Base-by-base conservation (phyloP, 2,329 filamentous ascomycete species). In the Elsinoe fawcettii region DNA sequence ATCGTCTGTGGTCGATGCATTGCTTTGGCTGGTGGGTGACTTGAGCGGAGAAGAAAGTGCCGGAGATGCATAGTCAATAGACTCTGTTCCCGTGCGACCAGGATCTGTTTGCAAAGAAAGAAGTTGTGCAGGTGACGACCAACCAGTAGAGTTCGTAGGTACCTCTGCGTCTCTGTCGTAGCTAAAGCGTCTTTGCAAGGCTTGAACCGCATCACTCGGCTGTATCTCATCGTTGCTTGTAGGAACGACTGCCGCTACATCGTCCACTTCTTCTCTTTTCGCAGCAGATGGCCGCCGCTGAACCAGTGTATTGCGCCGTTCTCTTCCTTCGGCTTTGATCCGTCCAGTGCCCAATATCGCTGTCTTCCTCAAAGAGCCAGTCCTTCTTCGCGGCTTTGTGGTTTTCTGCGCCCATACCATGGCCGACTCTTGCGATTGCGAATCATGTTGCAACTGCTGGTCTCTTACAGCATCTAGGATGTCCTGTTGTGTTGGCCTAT, bases 331-430 rank as follows among this genome's bases (percentile, higher is more conserved):
- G 81, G 83, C 56, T 78, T 82, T 60, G 20, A 69, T 60, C n/a
- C 65, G 61, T 54, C 86, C 85, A 61, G 87, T 86, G 14, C 89
- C 88, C 16, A 96, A 77, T 51, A 96, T 76, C 23, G 90, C 90
- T 9, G 88, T 89, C 72, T 96, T 96, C 59, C 91, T 82, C 69
- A 96, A 76, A 9, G 91, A 96, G 3, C 90, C 90, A 68, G 87
- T 88, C 59, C 91, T 82, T 65, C 85, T 84, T 57, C 90, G 78
- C 47, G 82, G 82, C 68, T 77, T 76, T 57, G 68, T 79, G 59
- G 78, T 75, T 57, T 64, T 59, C 25, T 59, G 58, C 14, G 51
- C 32, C 53, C 78, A 67, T 23, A 74, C 75, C 36, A 69, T 73
- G 25, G 72, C 71, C 71, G 80, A 71, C 64, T 78, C 74, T 71